Percentiles rank a stretch among this genome's conserved stretches.
These are phyloP conservation scores for Casuarina equisetifolia DNA, from an alignment of 306 rosid species.

Conservation along the genomic window DNA sequence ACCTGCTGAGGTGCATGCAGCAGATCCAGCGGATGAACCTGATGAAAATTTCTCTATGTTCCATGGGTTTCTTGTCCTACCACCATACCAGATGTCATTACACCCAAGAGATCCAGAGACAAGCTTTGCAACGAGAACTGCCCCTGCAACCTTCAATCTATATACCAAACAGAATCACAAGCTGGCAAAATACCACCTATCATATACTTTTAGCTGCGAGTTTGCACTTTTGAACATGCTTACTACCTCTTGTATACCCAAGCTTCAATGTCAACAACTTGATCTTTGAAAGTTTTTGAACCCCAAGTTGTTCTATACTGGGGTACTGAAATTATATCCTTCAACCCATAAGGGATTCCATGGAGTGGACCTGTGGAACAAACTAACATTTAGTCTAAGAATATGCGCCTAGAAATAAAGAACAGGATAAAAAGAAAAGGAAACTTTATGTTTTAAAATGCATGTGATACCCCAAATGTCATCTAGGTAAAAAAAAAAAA, in stretches of 20 bases:
- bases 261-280: constrained; percentile 63
- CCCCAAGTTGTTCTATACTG: constrained; percentile 77
- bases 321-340: constrained; percentile 79
- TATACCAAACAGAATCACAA: constrained; percentile 12
- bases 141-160: constrained; percentile 64
- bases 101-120: constrained; percentile 77
- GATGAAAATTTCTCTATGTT: constrained; percentile 72
- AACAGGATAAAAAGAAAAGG: neutral
- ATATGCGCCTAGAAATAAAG: neutral
- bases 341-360: constrained; percentile 85
- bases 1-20: constrained; percentile 79
- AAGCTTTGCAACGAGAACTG: constrained; percentile 82
- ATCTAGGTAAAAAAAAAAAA: constrained; percentile 5
- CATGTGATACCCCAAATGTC: neutral
- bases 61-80: constrained; percentile 82
- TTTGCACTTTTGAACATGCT: constrained; percentile 12
- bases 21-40: constrained; percentile 81
- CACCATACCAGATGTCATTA: constrained; percentile 87
- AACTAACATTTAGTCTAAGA: constrained; percentile 2
- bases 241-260: constrained; percentile 70
- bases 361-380: constrained; percentile 65
- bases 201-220: neutral
- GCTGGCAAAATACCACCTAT: constrained; percentile 7
- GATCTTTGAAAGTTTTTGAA: constrained; percentile 64
- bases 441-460: too few species aligned